Conservation (phyloP, 768 basidiomycete species). For the Pholiota molesta region DNA sequence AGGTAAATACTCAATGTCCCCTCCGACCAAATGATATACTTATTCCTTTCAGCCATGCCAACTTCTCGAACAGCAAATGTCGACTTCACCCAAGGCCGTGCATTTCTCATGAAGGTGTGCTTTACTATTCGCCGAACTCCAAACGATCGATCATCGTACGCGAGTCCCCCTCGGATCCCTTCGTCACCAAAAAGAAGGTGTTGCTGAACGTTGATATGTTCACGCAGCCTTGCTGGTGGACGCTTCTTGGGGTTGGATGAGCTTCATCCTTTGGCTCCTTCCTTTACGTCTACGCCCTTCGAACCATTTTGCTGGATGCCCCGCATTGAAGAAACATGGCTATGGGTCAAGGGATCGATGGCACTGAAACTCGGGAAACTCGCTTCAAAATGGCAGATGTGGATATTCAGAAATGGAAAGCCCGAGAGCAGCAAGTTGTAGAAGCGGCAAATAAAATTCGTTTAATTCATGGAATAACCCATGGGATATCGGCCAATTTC, state of each 20-base stretch:
- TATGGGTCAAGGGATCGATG: not conserved
- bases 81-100: not conserved
- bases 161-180: not conserved
- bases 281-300: slow-evolving; percentile 6
- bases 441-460: not conserved
- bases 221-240: slow-evolving; percentile 15
- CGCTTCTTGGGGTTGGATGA: slow-evolving; percentile 8
- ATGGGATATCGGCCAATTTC: not conserved
- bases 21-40: not conserved
- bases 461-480: not conserved
- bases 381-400: slow-evolving; percentile 1
- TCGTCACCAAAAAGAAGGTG: not conserved
- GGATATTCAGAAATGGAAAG: not conserved
- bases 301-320: slow-evolving; percentile 10
- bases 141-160: slow-evolving; percentile 1
- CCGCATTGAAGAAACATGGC: not conserved
- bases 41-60: not conserved
- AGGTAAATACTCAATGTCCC: no score
- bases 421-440: not conserved
- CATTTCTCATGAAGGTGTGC: slow-evolving; percentile 7
- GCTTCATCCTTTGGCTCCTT: slow-evolving; percentile 10
- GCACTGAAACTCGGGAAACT: not conserved
- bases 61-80: not conserved
- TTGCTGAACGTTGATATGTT: not conserved
- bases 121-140: slow-evolving; percentile 15